Evolutionary conservation across 306 rosid genomes (phyloP).

Genomic region (Prunus armeniaca): DNA sequence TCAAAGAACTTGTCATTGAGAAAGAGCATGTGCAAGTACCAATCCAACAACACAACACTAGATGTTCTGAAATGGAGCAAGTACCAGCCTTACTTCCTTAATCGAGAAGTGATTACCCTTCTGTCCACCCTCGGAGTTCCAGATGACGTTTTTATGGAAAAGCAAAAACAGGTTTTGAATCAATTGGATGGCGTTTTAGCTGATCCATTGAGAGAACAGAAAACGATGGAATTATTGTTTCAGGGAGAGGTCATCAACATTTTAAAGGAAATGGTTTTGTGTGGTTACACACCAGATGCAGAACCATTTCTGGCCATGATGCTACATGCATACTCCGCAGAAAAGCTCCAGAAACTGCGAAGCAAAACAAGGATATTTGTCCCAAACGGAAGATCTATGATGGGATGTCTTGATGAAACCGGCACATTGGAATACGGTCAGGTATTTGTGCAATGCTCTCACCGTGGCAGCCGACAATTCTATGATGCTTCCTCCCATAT

Average conservation of each 20-base stretch:
- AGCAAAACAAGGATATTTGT: conserved; percentile 27
- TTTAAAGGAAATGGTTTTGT: conserved; percentile 31
- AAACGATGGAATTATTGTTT: conserved; percentile 28
- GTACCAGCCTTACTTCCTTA: conserved; percentile 42
- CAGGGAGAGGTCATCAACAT: conserved; percentile 26
- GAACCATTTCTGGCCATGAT: conserved; percentile 48
- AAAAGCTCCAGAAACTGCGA: conserved; percentile 26
- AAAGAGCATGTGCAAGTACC: conserved; percentile 40
- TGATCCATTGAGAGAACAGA: conserved; percentile 28
- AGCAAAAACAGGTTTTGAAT: conserved; percentile 23
- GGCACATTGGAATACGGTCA: conserved; percentile 36
- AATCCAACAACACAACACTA: conserved; percentile 20
- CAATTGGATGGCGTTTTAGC: conserved; percentile 26
- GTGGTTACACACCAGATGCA: conserved; percentile 37
- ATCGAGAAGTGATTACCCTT: conserved; percentile 39
- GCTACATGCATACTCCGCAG: conserved; percentile 30
- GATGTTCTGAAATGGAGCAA: conserved; percentile 43
- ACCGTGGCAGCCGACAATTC: background rate
- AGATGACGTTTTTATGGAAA: conserved; percentile 20
- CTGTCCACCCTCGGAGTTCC: conserved; percentile 35
- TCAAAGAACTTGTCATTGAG: conserved; percentile 32
- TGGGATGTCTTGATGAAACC: conserved; percentile 51
- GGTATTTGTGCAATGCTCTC: conserved; percentile 37
- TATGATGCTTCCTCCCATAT: background rate
- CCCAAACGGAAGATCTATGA: conserved; percentile 34